Evolutionary conservation across 208 protist genomes (phyloP), one percentile per base, ranked within the genome.

Genomic region (Polymyxa betae): DNA sequence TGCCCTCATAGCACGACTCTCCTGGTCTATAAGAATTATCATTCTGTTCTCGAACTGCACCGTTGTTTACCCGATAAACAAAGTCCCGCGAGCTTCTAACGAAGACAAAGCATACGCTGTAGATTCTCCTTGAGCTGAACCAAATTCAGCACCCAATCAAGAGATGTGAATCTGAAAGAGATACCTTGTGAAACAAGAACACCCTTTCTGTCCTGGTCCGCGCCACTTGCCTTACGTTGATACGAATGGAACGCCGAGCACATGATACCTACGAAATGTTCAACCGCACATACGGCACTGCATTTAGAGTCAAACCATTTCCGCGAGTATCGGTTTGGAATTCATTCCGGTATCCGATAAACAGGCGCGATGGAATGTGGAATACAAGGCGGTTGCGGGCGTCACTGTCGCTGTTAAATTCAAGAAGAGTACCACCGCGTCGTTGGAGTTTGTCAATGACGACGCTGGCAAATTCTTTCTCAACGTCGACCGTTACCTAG

Each of bases 1-100:
- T 90, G 5, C 89, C 89, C 38, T 89, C 43, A 43, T 89, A 89
- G n/a, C n/a, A 35, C 35, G n/a, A 20, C 40, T 82, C 72, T 82
- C 72, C 72, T 38, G 72, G 72, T 60, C 49, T 60, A 24, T 5
- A 60, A 60, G 24, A 5, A 60, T 24, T 5, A 24, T 60, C 24
- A 60, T 24, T 5, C 24, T 60, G 24, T 60, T 5, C 24, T 60
- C 49, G 24, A 5, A 60, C 49, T 24, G 24, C 49, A 60, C 5
- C 12, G 24, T 60, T 29, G 49, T 29, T 29, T 60, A 60, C 72
- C 72, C 72, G n/a, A 82, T 82, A 43, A 82, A 82, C 5, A 82
- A n/a, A 45, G 16, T 35, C 16, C 72, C 72, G 5, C 72, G 72
- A 20, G n/a, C 72, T 43, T 82, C 72, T 38, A 82, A n/a, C 5